These are phyloP conservation scores for Penicillium sp. DNA, from an alignment of 2,329 filamentous ascomycete genomes.

Conservation along the genomic window DNA sequence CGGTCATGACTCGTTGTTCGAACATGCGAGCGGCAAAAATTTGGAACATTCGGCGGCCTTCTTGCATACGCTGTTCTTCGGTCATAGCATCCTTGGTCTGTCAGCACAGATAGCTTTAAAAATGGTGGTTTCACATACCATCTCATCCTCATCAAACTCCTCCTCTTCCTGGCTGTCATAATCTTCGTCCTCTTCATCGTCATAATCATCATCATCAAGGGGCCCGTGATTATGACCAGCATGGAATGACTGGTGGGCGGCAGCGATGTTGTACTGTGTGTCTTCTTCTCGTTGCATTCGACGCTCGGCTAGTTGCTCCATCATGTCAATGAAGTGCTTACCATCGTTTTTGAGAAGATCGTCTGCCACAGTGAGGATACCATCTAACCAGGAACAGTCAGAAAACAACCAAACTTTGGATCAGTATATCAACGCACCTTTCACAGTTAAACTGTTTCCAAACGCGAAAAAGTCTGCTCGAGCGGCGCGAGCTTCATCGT, in stretches of 20 bases:
- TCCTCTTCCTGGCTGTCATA: slow-evolving; percentile 65
- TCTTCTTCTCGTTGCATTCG: slow-evolving; percentile 97
- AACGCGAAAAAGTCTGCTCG: slow-evolving; percentile 91
- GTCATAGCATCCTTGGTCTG: slow-evolving; percentile 83
- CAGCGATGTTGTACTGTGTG: slow-evolving; percentile 66
- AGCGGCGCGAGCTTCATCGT: slow-evolving; percentile 62
- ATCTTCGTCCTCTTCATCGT: slow-evolving; percentile 72
- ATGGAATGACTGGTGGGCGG: slow-evolving; percentile 60
- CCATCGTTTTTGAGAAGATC: slow-evolving; percentile 98
- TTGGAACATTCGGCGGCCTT: slow-evolving; percentile 97
- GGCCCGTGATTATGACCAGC: slow-evolving; percentile 74
- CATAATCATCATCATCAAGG: slow-evolving; percentile 72
- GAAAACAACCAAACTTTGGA: slow-evolving; percentile 35
- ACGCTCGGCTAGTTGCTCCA: slow-evolving; percentile 97
- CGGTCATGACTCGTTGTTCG: slow-evolving; percentile 91
- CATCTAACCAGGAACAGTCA: slow-evolving; percentile 61
- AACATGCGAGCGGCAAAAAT: slow-evolving; percentile 99
- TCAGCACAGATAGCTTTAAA: slow-evolving; percentile 23
- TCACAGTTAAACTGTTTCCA: slow-evolving; percentile 94
- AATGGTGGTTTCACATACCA: slow-evolving; percentile 46
- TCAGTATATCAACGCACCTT: slow-evolving; percentile 55
- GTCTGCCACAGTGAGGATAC: slow-evolving; percentile 97
- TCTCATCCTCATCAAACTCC: slow-evolving; percentile 66
- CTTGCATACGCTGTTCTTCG: slow-evolving; percentile 98
- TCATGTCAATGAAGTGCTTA: slow-evolving; percentile 99